phyloP scores from a whole-genome alignment of 352 stramenopile genomes.

The Pythium rhizo-oryzae region DNA sequence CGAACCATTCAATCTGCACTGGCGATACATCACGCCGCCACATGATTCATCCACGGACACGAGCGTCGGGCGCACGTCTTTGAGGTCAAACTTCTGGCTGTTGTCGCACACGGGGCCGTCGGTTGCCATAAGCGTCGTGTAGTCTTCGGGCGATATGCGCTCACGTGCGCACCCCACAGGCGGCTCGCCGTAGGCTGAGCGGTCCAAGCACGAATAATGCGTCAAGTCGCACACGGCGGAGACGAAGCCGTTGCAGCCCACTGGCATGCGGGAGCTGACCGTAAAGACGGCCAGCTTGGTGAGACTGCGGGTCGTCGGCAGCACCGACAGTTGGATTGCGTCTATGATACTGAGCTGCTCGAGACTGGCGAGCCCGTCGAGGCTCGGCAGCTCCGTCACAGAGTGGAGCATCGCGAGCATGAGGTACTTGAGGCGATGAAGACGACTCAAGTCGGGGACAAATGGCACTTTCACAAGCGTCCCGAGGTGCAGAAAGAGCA shows the following conservation, averaged over 20 bases:
- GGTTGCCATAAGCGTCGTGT: background rate
- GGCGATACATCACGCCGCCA: constrained; percentile 21
- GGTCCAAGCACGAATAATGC: constrained; percentile 14
- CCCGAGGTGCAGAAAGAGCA: constrained; percentile 25
- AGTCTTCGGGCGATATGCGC: background rate
- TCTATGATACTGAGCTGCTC: constrained; percentile 19
- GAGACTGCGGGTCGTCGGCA: constrained; percentile 3
- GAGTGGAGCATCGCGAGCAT: constrained; percentile 17
- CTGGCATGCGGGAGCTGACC: background rate
- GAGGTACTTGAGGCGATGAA: constrained; percentile 23
- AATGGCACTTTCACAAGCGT: constrained; percentile 1
- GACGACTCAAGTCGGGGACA: background rate
- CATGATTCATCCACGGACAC: constrained; percentile 1
- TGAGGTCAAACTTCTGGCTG: constrained; percentile 1
- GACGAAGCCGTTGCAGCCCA: constrained; percentile 31
- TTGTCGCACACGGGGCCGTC: background rate
- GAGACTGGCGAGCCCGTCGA: constrained; percentile 13
- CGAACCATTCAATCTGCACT: background rate
- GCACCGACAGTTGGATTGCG: background rate
- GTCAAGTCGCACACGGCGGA: constrained; percentile 18
- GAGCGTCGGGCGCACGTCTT: constrained; percentile 1
- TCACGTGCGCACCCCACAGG: constrained; percentile 5
- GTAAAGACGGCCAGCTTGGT: constrained; percentile 9
- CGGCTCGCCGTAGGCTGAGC: constrained; percentile 8
- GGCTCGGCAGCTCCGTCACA: constrained; percentile 12